Conservation (phyloP, 331 rosid genomes). For the Rosa hybrid region DNA sequence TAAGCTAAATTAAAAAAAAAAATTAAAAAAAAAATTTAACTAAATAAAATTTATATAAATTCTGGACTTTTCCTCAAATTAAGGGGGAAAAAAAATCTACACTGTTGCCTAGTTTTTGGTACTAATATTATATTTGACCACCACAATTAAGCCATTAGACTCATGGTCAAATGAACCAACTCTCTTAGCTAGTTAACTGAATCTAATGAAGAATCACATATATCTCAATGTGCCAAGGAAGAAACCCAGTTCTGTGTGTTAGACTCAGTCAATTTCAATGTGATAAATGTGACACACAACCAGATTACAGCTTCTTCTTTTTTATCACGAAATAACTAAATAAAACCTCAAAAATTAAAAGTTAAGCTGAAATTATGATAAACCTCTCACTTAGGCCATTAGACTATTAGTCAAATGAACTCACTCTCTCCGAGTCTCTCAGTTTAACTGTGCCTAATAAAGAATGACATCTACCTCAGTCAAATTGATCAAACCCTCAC, state of each 20-base stretch:
- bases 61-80: not conserved
- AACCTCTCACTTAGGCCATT: not conserved
- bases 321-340: not conserved
- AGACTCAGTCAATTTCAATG: not conserved
- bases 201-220: not conserved
- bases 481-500: constrained; percentile 2
- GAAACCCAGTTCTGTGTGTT: not conserved
- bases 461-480: not conserved
- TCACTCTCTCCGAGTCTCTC: constrained; percentile 12
- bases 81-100: not conserved
- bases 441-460: constrained; percentile 39
- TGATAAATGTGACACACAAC: not conserved
- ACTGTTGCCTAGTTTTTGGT: not conserved
- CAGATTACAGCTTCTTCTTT: not conserved
- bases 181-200: not conserved
- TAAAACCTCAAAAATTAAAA: not conserved
- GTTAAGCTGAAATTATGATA: not conserved
- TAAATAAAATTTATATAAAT: too few species aligned
- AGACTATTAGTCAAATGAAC: constrained; percentile 44
- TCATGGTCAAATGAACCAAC: not conserved
- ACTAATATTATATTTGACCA: not conserved
- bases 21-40: too few species aligned
- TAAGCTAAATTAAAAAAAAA: not conserved
- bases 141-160: not conserved
- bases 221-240: not conserved